A percentile compares a stretch with the other conserved stretches of the same genome.
Conservation (phyloP, 805 yeast species). For the Metschnikowia dekortorum region DNA sequence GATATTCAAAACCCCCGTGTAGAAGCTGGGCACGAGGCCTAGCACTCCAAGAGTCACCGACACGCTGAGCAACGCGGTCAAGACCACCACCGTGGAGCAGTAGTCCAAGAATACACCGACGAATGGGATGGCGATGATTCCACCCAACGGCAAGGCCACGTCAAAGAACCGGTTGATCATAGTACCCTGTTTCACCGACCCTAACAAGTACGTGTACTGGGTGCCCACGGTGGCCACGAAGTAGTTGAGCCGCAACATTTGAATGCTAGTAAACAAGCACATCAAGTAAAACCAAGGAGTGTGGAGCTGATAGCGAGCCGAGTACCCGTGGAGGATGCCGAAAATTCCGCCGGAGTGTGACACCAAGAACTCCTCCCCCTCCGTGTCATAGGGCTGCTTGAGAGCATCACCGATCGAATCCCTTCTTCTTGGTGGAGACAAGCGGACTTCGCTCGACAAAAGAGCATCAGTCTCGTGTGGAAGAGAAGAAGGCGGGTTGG, state of each 20-base stretch:
- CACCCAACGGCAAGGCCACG: slow-evolving; percentile 53
- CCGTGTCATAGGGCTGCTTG: slow-evolving; percentile 49
- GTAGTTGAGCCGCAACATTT: slow-evolving; percentile 54
- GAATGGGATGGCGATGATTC: slow-evolving; percentile 50
- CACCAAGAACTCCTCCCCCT: slow-evolving; percentile 39
- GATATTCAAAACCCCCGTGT: slow-evolving; percentile 42
- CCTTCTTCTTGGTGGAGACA: slow-evolving; percentile 27
- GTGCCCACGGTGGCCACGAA: slow-evolving; percentile 56
- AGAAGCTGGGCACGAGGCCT: slow-evolving; percentile 42
- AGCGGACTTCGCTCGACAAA: slow-evolving; percentile 11
- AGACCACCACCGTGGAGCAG: slow-evolving; percentile 44
- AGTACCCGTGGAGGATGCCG: slow-evolving; percentile 52
- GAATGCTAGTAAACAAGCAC: slow-evolving; percentile 48
- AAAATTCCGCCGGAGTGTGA: slow-evolving; percentile 43
- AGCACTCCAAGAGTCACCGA: slow-evolving; percentile 45
- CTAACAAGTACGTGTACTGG: slow-evolving; percentile 47
- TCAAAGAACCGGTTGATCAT: slow-evolving; percentile 46
- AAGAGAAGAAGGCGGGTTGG: no score
- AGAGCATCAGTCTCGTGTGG: slow-evolving; percentile 24
- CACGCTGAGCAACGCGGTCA: slow-evolving; percentile 34
- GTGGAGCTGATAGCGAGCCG: slow-evolving; percentile 45
- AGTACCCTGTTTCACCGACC: slow-evolving; percentile 35
- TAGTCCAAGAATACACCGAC: slow-evolving; percentile 49
- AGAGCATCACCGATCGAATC: slow-evolving; percentile 56
- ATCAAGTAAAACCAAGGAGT: slow-evolving; percentile 51